phyloP scores from a whole-genome alignment of 2,329 filamentous ascomycete genomes.

The Pezicula neosporulosa region DNA sequence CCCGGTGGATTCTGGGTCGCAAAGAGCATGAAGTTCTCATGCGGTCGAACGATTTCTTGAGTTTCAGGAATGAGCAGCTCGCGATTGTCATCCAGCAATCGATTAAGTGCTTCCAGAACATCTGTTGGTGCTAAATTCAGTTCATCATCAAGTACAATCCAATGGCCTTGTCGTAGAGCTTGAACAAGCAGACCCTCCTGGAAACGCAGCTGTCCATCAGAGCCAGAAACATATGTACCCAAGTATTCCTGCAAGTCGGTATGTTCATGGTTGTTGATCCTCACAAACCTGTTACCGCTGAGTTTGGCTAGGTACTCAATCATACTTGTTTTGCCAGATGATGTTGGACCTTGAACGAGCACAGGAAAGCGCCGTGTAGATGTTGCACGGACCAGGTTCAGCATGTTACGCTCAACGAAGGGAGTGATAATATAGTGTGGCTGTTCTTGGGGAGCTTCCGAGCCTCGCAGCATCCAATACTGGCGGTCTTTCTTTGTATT shows the following conservation, averaged over 20 bases:
- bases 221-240: slow-evolving; percentile 85
- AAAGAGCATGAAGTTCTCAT: slow-evolving; percentile 96
- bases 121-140: slow-evolving; percentile 96
- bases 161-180: slow-evolving; percentile 87
- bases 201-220: slow-evolving; percentile 81
- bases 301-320: slow-evolving; percentile 97
- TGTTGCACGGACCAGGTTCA: slow-evolving; percentile 90
- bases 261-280: slow-evolving; percentile 99
- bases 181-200: slow-evolving; percentile 93
- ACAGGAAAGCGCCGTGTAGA: slow-evolving; percentile 92
- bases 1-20: slow-evolving; percentile 97
- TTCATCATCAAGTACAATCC: slow-evolving; percentile 98
- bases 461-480: slow-evolving; percentile 85
- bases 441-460: slow-evolving; percentile 63
- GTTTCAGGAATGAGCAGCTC: slow-evolving; percentile 96
- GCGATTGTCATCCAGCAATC: slow-evolving; percentile 91
- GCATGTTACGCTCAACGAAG: slow-evolving; percentile 89
- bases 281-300: slow-evolving; percentile 93
- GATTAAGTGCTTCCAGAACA: slow-evolving; percentile 92
- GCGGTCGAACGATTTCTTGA: slow-evolving; percentile 87
- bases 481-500: slow-evolving; percentile 63
- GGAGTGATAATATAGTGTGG: slow-evolving; percentile 94
- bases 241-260: slow-evolving; percentile 98
- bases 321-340: slow-evolving; percentile 98
- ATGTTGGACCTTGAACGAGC: slow-evolving; percentile 93